phyloP scores from a whole-genome alignment of 2,329 filamentous ascomycete species.

The Penicillium sp. region DNA sequence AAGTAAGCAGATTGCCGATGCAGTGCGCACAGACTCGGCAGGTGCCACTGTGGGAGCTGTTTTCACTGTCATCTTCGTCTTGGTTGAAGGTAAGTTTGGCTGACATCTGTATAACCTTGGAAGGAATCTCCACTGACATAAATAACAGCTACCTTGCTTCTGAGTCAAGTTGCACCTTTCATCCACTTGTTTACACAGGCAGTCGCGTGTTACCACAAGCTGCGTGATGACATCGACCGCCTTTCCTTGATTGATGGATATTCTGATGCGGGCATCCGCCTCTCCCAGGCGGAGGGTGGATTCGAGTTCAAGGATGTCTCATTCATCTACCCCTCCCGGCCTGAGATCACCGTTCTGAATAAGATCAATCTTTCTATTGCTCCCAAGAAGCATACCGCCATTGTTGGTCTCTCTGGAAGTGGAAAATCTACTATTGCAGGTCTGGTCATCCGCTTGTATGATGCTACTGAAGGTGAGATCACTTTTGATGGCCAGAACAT shows the following conservation, averaged over 20 bases:
- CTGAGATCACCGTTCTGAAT: constrained; percentile 30
- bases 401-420: constrained; percentile 56
- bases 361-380: constrained; percentile 28
- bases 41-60: constrained; percentile 36
- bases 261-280: constrained; percentile 20
- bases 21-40: constrained; percentile 16
- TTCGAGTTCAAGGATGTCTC: constrained; percentile 40
- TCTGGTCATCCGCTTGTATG: constrained; percentile 64
- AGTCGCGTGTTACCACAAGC: constrained; percentile 56
- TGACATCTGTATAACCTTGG: too few species aligned
- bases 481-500: constrained; percentile 64
- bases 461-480: constrained; percentile 61
- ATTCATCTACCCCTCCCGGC: constrained; percentile 35
- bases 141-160: constrained; percentile 34
- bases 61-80: constrained; percentile 42
- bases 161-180: constrained; percentile 42
- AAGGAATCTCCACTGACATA: constrained; percentile 11
- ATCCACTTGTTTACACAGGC: constrained; percentile 51
- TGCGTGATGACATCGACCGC: constrained; percentile 59
- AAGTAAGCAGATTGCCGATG: constrained; percentile 53
- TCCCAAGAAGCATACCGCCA: constrained; percentile 52
- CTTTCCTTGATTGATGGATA: constrained; percentile 48
- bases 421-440: constrained; percentile 67
- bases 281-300: constrained; percentile 27
- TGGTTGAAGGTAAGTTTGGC: constrained; percentile 35